A percentile compares a stretch with the other conserved stretches of the same genome.
Evolutionary conservation across 495 filamentous ascomycete genomes (phyloP).

Genomic region (Pseudoneurospora amorphoporcata): DNA sequence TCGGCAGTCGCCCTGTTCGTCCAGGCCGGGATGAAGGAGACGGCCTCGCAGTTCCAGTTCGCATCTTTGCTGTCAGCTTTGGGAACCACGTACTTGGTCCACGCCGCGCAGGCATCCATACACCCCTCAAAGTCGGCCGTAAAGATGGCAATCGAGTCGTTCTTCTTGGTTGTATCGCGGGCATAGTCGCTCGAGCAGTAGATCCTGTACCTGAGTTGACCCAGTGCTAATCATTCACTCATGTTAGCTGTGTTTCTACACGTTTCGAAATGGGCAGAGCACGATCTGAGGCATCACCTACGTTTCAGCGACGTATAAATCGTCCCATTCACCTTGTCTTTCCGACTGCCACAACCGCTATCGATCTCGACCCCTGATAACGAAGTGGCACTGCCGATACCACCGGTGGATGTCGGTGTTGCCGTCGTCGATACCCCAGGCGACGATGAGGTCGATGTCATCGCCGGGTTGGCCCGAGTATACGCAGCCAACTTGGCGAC

Average conservation of each 20-base stretch:
- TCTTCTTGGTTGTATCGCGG: constrained; percentile 18
- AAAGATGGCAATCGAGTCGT: constrained; percentile 27
- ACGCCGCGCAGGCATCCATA: constrained; percentile 39
- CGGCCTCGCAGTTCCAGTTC: constrained; percentile 28
- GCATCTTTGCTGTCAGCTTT: constrained; percentile 3
- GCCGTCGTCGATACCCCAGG: constrained; percentile 1
- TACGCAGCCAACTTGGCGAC: constrained; percentile 17
- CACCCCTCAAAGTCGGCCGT: constrained; percentile 31
- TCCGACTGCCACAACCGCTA: constrained; percentile 26
- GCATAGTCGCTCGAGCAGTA: constrained; percentile 22
- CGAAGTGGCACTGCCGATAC: constrained; percentile 3
- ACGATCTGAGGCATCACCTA: neutral
- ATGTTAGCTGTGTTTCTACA: neutral
- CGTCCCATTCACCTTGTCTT: constrained; percentile 18
- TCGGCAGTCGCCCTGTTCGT: constrained; percentile 23
- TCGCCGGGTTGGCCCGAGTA: constrained; percentile 5
- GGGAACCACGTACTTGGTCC: constrained; percentile 22
- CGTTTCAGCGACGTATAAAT: constrained; percentile 18
- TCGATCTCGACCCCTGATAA: constrained; percentile 16
- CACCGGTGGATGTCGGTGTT: constrained; percentile 15
- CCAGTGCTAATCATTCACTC: constrained; percentile 19
- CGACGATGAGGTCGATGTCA: neutral
- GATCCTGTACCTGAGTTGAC: constrained; percentile 22
- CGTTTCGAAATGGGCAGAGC: no score
- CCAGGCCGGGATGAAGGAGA: constrained; percentile 37